Base-by-base conservation (phyloP, 371 early-diverging fungal species). In the Massospora cicadina region DNA sequence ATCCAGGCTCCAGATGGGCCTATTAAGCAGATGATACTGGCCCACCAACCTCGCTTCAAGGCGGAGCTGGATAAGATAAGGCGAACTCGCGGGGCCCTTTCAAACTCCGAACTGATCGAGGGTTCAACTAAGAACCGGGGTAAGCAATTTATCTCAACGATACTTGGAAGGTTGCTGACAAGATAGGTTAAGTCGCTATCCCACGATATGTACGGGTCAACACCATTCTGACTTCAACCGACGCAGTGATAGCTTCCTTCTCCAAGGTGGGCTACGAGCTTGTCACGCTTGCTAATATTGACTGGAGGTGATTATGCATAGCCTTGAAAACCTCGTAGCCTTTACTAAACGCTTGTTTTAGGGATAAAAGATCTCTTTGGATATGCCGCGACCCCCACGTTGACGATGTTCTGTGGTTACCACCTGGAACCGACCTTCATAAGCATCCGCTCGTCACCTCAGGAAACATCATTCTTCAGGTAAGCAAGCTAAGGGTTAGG, bases 401-500 rank as follows among this genome's bases (percentile, higher is more conserved):
- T 65, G 70, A 71, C 53, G 90, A 93, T 63, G 71, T 95, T 72
- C 76, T 96, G 12, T 84, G 91, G 2, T 85, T 95, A 33, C 87
- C 93, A 26, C 80, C 88, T 1, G 80, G 79, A 33, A 86, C 88
- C 0, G 91, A 90, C 60, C 80, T 96, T 25, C 93, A 93, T 69
- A 80, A 78, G 13, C 83, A 90, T 71, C 74, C 79, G 24, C 68
- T 89, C 2, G 86, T 86, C 55, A 69, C 70, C 1, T 76, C 82
- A 10, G 95, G 93, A 5, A 74, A 80, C 13, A 78, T 96, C 17
- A 85, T 96, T 26, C 77, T 95, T 27, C 95, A 95, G 74, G 86
- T 82, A 77, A 26, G 55, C n/a, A 29, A 26, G 21, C 21, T n/a
- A 24, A 5, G 55, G 62, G 17, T 43, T 43, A 31, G 31, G 31